phyloP scores from a whole-genome alignment of 2,329 filamentous ascomycete genomes.

The Pseudocercospora cruenta region DNA sequence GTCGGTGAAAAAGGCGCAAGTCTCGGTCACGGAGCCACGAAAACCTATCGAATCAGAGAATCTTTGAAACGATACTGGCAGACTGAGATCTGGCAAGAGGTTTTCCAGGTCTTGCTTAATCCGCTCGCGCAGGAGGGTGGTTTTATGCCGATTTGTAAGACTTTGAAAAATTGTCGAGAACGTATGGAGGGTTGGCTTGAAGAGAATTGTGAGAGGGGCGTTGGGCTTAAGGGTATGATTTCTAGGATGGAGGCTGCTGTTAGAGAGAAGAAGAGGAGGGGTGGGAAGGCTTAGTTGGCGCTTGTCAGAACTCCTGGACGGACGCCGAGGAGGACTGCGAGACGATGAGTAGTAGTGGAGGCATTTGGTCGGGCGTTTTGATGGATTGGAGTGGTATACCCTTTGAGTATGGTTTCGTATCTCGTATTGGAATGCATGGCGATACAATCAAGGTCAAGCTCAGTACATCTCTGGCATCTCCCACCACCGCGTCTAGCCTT shows the following conservation, averaged over 20 bases:
- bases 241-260: conserved; percentile 70
- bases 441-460: too few species aligned
- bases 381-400: too few species aligned
- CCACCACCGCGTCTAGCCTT: too few species aligned
- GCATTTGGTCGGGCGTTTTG: too few species aligned
- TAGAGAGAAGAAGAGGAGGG: conserved; percentile 48
- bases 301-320: not conserved
- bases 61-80: conserved; percentile 95
- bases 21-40: conserved; percentile 60
- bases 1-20: conserved; percentile 45
- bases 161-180: conserved; percentile 70
- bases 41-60: conserved; percentile 80
- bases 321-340: too few species aligned
- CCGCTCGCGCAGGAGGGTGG: conserved; percentile 69
- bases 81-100: conserved; percentile 81
- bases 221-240: conserved; percentile 59
- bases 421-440: too few species aligned
- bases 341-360: too few species aligned
- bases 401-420: too few species aligned
- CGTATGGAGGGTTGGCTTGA: conserved; percentile 85
- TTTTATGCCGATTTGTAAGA: conserved; percentile 72
- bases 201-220: conserved; percentile 78
- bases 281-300: conserved; percentile 21
- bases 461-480: too few species aligned
- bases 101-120: conserved; percentile 86